Evolutionary conservation across 306 rosid genomes (phyloP).

Genomic region (Astragalus glycyphyllos): DNA sequence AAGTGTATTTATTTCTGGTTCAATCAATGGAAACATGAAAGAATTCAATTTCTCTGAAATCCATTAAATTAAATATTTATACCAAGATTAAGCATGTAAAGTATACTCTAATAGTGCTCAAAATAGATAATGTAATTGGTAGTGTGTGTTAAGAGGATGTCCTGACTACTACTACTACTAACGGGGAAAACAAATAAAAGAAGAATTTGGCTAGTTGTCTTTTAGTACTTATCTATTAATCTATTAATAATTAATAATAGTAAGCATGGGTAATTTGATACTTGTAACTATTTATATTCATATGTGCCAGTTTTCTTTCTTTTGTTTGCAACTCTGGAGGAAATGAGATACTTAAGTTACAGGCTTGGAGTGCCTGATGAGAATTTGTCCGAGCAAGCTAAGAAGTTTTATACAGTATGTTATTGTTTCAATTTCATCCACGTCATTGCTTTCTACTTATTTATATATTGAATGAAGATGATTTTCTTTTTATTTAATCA

Average conservation of each 20-base stretch:
- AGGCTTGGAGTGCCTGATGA: conserved; percentile 58
- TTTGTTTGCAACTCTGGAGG: conserved; percentile 50
- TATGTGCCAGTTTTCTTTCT: conserved; percentile 3
- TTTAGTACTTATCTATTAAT: not conserved
- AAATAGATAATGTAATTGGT: conserved; percentile 15
- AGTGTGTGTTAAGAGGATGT: conserved; percentile 16
- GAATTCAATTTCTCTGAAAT: no score
- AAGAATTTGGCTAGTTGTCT: conserved; percentile 29
- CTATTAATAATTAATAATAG: not conserved
- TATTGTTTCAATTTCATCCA: conserved; percentile 3
- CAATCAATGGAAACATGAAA: no score
- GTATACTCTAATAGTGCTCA: conserved; percentile 1
- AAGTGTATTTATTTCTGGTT: no score
- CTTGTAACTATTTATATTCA: conserved; percentile 24
- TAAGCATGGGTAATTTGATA: conserved; percentile 2
- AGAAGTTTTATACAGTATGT: conserved; percentile 59
- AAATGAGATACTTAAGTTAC: conserved; percentile 50
- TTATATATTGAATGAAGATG: not conserved
- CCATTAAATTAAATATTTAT: conserved; percentile 1
- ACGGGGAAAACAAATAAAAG: conserved; percentile 10
- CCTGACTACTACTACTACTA: not conserved
- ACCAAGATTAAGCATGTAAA: not conserved
- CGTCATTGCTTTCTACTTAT: conserved; percentile 22
- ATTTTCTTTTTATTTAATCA: conserved; percentile 3
- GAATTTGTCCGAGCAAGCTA: conserved; percentile 50